Evolutionary conservation across 139 green algal species (phyloP), one percentile per base, ranked within the genome.

Genomic region (Chlorella sp.): DNA sequence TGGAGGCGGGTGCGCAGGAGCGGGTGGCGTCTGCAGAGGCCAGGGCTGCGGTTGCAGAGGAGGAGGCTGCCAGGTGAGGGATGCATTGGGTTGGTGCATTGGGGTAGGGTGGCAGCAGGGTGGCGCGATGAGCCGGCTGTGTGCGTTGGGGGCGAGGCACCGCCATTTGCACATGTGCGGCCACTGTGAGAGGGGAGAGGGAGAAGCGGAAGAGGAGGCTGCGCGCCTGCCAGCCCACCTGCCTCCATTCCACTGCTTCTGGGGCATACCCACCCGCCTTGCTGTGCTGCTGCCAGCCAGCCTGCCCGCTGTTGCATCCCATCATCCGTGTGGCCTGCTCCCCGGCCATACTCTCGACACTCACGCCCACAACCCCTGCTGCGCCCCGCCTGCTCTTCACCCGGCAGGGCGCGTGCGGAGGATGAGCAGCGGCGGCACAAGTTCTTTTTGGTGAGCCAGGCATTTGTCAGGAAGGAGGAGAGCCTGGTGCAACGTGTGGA

Each of bases 401-500:
- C 11, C 36, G 61, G 77, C 86, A 90, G 86, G 60, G 73, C 78
- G 0, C 87, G 87, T 21, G 64, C 75, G 7, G 88, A 91, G 66
- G 78, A 91, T 24, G 84, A 88, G 64, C 81, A 91, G 76, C 84
- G 88, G 32, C 71, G 78, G 16, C 57, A 88, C 24, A 89, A 89
- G 85, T 91, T 91, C 83, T 40, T 81, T 0, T 39, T 89, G 84
- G 60, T 91, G 48, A 81, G 71, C 61, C 61, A 81, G 36, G 19
- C 76, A 5, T 91, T 91, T 73, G 71, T 34, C 28, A 89, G 57
- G 66, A 91, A 91, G 61, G 88, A 91, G 88, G 76, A 75, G 18
- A 42, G 18, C 42, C 76, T 91, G 88, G 28, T 81, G 81, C 60
- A 61, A 11, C 61, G 66, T 19, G 88, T 60, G 18, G 88, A 91